Conservation (phyloP, 192 early-diverging fungal genomes). For the Dissophora globulifera region DNA sequence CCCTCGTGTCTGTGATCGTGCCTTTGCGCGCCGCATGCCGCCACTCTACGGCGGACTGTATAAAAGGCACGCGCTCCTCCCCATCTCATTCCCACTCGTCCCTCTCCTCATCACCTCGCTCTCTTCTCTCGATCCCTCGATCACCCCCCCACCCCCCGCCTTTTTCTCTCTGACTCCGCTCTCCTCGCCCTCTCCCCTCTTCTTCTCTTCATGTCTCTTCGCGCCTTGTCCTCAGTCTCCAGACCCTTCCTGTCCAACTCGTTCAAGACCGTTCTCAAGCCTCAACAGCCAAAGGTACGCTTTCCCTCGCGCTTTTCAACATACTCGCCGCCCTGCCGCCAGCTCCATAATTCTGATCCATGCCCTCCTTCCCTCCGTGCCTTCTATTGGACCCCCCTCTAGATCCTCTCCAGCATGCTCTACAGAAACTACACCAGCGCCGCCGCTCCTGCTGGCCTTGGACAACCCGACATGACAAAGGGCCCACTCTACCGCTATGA, state of each 20-base stretch:
- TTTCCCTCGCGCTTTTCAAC: neutral
- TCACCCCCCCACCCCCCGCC: neutral
- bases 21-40: no score
- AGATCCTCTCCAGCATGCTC: conserved; percentile 53
- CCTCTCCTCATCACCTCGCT: conserved; percentile 1
- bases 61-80: no score
- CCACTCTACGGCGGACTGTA: no score
- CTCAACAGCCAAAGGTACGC: conserved; percentile 50
- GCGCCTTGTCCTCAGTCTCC: conserved; percentile 49
- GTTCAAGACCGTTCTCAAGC: conserved; percentile 49
- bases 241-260: conserved; percentile 51
- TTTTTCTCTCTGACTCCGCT: conserved; percentile 2
- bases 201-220: conserved; percentile 56
- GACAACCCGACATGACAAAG: conserved; percentile 53
- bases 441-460: conserved; percentile 19
- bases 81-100: neutral
- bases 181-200: neutral
- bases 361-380: no score
- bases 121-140: neutral
- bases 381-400: no score
- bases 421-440: conserved; percentile 56
- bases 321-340: no score
- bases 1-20: no score
- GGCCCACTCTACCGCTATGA: conserved; percentile 82
- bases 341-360: no score